A percentile compares a stretch with the other conserved stretches of the same genome.
These are phyloP conservation scores for Tephrocybe rancida DNA, from an alignment of 768 basidiomycete genomes.

Conservation along the genomic window DNA sequence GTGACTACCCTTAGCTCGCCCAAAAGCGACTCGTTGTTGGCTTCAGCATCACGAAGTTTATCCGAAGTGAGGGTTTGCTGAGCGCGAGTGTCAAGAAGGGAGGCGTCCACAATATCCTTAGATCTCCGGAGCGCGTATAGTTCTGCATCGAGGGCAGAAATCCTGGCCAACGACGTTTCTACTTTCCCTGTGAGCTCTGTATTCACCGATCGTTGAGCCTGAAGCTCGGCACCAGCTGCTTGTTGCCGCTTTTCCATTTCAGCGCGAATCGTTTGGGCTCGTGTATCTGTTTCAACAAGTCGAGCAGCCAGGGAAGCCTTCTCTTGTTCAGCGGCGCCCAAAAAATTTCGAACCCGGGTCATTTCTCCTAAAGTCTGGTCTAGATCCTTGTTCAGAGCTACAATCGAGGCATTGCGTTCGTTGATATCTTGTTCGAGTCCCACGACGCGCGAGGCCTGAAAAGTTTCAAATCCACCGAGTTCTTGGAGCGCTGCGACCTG, in stretches of 20 bases:
- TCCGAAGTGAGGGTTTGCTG: background rate
- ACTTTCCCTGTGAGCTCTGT: background rate
- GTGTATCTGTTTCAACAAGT: constrained; percentile 11
- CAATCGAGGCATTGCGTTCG: constrained; percentile 16
- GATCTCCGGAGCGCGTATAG: constrained; percentile 1
- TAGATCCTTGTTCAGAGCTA: constrained; percentile 12
- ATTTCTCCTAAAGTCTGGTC: constrained; percentile 15
- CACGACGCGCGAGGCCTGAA: constrained; percentile 13
- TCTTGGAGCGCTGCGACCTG: constrained; percentile 1
- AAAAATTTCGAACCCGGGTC: constrained; percentile 12
- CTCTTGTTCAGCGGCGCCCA: constrained; percentile 9
- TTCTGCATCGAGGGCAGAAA: constrained; percentile 4
- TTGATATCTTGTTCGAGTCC: constrained; percentile 16
- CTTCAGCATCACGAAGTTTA: constrained; percentile 7
- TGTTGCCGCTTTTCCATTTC: background rate
- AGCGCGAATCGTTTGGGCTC: constrained; percentile 1
- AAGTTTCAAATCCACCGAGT: constrained; percentile 17
- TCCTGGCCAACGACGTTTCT: background rate
- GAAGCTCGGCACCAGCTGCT: constrained; percentile 1
- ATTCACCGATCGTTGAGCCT: background rate
- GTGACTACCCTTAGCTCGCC: constrained; percentile 7
- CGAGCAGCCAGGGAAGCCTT: constrained; percentile 9
- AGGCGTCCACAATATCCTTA: background rate
- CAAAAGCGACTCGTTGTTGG: constrained; percentile 4
- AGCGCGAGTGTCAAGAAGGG: background rate